These are phyloP conservation scores for Calycina herbarum DNA, from an alignment of 2,329 filamentous ascomycete species.

Conservation along the genomic window DNA sequence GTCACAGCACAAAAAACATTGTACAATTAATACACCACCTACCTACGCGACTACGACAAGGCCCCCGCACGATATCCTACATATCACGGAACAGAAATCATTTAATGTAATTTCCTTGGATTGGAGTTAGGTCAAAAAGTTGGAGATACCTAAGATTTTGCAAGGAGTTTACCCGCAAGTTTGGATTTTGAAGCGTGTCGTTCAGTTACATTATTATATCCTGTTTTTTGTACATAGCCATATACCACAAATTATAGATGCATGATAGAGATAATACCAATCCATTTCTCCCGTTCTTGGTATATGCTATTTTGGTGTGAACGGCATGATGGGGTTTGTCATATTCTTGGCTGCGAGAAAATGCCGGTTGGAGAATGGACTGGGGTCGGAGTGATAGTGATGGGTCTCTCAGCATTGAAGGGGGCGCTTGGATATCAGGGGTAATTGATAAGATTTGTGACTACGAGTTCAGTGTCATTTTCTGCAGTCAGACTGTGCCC, in stretches of 20 bases:
- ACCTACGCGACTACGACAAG: background rate
- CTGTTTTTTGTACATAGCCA: background rate
- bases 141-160: background rate
- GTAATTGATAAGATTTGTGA: background rate
- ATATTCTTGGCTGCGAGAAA: background rate
- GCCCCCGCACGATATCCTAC: background rate
- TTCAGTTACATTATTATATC: background rate
- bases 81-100: background rate
- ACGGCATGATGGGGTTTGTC: background rate
- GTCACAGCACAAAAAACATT: background rate
- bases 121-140: background rate
- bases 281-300: background rate
- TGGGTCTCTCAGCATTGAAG: background rate
- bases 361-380: background rate
- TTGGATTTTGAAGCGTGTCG: background rate
- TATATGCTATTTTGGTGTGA: background rate
- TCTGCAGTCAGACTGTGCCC: background rate
- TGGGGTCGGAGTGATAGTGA: background rate
- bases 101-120: conserved; percentile 1
- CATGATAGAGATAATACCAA: background rate
- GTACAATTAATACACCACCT: background rate
- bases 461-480: background rate
- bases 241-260: background rate
- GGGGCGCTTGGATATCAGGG: background rate
- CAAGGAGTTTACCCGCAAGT: background rate